Evolutionary conservation across 179 eudicot genomes (phyloP), one percentile per base, ranked within the genome.

Genomic region (Spinacia oleracea): DNA sequence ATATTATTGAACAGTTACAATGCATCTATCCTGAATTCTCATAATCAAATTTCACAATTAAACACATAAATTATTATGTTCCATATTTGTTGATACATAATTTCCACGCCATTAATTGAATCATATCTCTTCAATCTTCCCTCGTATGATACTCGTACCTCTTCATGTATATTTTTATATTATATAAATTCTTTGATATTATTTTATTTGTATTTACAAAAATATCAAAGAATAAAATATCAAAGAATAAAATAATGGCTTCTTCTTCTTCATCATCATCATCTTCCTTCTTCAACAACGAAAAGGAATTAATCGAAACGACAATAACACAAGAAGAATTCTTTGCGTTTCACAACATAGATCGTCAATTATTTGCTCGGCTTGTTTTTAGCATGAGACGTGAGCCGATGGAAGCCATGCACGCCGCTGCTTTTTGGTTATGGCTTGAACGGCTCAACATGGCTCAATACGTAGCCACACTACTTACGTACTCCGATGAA

Each of bases 381-480:
- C 27, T 83, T 20, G 75, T 73, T 0, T 83, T 83, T 18, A n/a
- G 48, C 23, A 25, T 73, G 29, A 23, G 63, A 6, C 81, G 78
- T 3, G 78, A 83, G 23, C 78, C 86, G 0, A 21, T 63, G 0
- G 76, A 80, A 73, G 83, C 86, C 81, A 73, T 91, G 81, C 87
- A 81, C 32, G 88, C 74, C 16, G 68, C 81, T 40, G 89, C 86
- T 0, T 65, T 91, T 12, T 84, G 83, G 83, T 38, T 88, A n/a
- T 89, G 91, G 88, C 81, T 91, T 0, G 91, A 91, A 53, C 74
- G 79, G 0, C 16, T 35, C 16, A 59, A 73, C 29, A 46, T 11
- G 7, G 48, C 79, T 8, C 31, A 29, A 1, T 77, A 73, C 4
- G 43, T 89, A 0, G 11, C 40, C 21, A 48, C 16, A n/a, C 32